phyloP scores from a whole-genome alignment of 441 rosid species.

The Gossypium schwendimanii region DNA sequence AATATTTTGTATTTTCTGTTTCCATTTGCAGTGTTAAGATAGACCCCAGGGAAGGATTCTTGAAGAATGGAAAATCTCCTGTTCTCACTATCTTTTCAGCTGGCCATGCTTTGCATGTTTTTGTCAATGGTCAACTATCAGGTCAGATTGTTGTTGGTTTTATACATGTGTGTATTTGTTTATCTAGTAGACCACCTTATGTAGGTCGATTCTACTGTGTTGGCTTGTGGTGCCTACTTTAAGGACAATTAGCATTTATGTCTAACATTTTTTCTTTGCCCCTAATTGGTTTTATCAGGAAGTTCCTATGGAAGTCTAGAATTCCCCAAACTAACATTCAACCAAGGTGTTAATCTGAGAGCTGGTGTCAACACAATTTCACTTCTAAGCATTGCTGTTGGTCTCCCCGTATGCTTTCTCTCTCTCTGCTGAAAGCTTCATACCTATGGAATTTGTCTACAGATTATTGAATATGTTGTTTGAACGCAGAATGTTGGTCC shows the following conservation, averaged over 20 bases:
- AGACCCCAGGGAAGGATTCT: conserved; percentile 52
- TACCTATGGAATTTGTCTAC: background rate
- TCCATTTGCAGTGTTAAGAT: conserved; percentile 47
- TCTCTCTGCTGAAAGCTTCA: background rate
- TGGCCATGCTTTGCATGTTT: conserved; percentile 95
- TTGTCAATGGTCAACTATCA: conserved; percentile 68
- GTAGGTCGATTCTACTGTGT: background rate
- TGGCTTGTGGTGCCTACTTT: background rate
- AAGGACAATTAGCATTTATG: background rate
- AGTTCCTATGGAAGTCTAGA: conserved; percentile 78
- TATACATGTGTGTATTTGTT: background rate
- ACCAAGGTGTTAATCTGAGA: conserved; percentile 53
- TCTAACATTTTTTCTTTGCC: background rate
- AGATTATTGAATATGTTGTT: background rate
- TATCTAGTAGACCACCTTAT: background rate
- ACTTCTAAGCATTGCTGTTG: conserved; percentile 87
- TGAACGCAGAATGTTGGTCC: conserved; percentile 86
- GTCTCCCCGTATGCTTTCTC: conserved; percentile 67
- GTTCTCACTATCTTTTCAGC: conserved; percentile 74
- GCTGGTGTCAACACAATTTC: conserved; percentile 75
- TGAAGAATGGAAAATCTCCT: conserved; percentile 57
- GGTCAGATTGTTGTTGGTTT: conserved; percentile 34
- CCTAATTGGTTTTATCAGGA: conserved; percentile 38
- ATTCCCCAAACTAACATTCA: conserved; percentile 66
- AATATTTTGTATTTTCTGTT: conserved; percentile 6